Conservation (phyloP, 2,329 filamentous ascomycete genomes). For the Aquanectria penicillioides region DNA sequence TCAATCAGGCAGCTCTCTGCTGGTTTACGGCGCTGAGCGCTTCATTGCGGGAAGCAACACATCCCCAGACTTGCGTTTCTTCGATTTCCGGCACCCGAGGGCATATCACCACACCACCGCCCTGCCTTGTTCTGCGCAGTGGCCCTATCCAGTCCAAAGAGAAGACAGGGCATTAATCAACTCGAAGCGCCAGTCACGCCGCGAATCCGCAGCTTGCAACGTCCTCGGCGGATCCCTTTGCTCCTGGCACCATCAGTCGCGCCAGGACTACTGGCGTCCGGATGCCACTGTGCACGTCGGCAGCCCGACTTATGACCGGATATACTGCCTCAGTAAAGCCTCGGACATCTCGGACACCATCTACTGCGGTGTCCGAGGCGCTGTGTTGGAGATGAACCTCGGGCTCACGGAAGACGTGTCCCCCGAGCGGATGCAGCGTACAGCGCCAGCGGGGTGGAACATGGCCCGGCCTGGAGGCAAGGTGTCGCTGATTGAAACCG, state of each 20-base stretch:
- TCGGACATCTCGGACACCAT: slow-evolving; percentile 59
- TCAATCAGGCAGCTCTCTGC: slow-evolving; percentile 56
- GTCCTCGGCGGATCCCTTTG: slow-evolving; percentile 48
- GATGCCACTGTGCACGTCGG: slow-evolving; percentile 60
- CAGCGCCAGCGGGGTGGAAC: slow-evolving; percentile 39
- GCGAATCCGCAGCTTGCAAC: slow-evolving; percentile 46
- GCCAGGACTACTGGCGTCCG: slow-evolving; percentile 56
- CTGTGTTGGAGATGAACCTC: slow-evolving; percentile 55
- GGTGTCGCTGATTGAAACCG: slow-evolving; percentile 45
- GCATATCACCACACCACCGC: slow-evolving; percentile 60
- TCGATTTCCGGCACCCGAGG: slow-evolving; percentile 63
- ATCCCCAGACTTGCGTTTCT: slow-evolving; percentile 57
- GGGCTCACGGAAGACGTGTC: slow-evolving; percentile 39
- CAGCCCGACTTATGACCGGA: slow-evolving; percentile 41
- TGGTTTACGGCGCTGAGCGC: slow-evolving; percentile 60
- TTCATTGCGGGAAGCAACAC: slow-evolving; percentile 61
- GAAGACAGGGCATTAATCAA: not conserved
- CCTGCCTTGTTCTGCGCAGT: slow-evolving; percentile 54
- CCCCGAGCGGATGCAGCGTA: slow-evolving; percentile 7
- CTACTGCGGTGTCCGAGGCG: slow-evolving; percentile 60
- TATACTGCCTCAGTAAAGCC: slow-evolving; percentile 60
- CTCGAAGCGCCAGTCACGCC: slow-evolving; percentile 20
- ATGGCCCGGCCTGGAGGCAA: slow-evolving; percentile 32
- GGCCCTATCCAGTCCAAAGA: slow-evolving; percentile 47
- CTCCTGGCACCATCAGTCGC: slow-evolving; percentile 59